phyloP scores from a whole-genome alignment of 352 stramenopile species.

The Globisporangium paddicum region DNA sequence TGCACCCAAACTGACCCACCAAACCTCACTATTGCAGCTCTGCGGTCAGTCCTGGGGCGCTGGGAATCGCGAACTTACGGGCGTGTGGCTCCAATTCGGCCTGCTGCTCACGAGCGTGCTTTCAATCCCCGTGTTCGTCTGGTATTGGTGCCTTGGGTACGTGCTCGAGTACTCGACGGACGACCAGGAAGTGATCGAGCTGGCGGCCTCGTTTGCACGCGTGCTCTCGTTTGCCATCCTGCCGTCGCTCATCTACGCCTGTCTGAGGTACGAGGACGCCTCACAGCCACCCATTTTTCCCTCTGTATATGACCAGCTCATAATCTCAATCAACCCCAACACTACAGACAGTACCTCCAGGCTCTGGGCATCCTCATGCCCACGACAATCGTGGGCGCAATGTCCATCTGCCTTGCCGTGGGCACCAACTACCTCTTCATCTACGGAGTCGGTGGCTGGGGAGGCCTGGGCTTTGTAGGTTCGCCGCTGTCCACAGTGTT shows the following conservation, averaged over 20 bases:
- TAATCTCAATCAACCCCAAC: not conserved
- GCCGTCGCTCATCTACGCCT: slow-evolving; percentile 64
- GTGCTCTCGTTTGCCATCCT: slow-evolving; percentile 52
- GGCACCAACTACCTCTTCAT: slow-evolving; percentile 71
- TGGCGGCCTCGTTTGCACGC: slow-evolving; percentile 55
- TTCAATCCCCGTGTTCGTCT: slow-evolving; percentile 52
- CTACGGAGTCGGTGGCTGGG: slow-evolving; percentile 47
- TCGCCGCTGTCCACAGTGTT: slow-evolving; percentile 74
- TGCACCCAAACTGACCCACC: not conserved
- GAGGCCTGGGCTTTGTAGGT: slow-evolving; percentile 66
- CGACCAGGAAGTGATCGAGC: slow-evolving; percentile 44
- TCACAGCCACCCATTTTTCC: not conserved
- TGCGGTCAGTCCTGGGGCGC: slow-evolving; percentile 74
- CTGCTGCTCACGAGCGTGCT: slow-evolving; percentile 49
- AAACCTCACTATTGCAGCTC: slow-evolving; percentile 19
- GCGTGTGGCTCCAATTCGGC: slow-evolving; percentile 70
- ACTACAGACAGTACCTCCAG: slow-evolving; percentile 63
- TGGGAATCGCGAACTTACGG: slow-evolving; percentile 60
- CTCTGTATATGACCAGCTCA: not conserved
- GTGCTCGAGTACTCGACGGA: slow-evolving; percentile 63
- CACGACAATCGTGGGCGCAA: slow-evolving; percentile 57
- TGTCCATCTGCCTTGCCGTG: slow-evolving; percentile 54
- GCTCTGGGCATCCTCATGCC: slow-evolving; percentile 57
- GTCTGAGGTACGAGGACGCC: slow-evolving; percentile 33
- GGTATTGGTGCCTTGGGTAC: slow-evolving; percentile 64